These are phyloP conservation scores for Aspergillus asperescens DNA, from an alignment of 495 filamentous ascomycete species.

Conservation along the genomic window DNA sequence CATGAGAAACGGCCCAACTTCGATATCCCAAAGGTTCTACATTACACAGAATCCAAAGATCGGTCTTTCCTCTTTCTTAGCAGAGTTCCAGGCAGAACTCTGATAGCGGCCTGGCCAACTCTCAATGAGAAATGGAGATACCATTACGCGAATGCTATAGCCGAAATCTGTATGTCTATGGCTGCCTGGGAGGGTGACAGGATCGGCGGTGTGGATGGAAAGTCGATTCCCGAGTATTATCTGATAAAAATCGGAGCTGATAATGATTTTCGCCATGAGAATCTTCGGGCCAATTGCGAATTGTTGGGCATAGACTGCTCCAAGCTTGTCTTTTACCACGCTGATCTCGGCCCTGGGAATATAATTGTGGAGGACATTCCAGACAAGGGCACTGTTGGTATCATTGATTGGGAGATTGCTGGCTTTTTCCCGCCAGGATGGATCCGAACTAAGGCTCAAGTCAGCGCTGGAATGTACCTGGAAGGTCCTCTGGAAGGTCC, in stretches of 20 bases:
- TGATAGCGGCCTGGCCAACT: background rate
- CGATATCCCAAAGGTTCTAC: background rate
- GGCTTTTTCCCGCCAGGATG: slow-evolving; percentile 29
- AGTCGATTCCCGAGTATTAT: slow-evolving; percentile 8
- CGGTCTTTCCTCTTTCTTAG: background rate
- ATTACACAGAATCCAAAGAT: background rate
- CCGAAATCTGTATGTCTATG: background rate
- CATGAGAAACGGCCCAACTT: background rate
- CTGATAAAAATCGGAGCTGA: slow-evolving; percentile 1
- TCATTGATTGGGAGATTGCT: slow-evolving; percentile 34
- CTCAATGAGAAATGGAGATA: background rate
- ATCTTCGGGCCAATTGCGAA: slow-evolving; percentile 2
- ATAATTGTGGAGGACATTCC: slow-evolving; percentile 23
- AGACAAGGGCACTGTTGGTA: slow-evolving; percentile 20
- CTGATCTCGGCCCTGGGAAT: slow-evolving; percentile 31
- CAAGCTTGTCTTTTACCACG: slow-evolving; percentile 31
- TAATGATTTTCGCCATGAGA: background rate
- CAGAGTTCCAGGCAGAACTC: background rate
- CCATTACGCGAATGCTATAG: background rate
- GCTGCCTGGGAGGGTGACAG: background rate
- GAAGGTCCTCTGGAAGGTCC: no score
- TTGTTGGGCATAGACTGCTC: slow-evolving; percentile 29
- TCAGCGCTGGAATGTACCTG: background rate
- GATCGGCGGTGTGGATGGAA: background rate
- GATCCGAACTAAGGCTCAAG: slow-evolving; percentile 28